Conservation (phyloP, 306 rosid species). For the Neltuma alba region DNA sequence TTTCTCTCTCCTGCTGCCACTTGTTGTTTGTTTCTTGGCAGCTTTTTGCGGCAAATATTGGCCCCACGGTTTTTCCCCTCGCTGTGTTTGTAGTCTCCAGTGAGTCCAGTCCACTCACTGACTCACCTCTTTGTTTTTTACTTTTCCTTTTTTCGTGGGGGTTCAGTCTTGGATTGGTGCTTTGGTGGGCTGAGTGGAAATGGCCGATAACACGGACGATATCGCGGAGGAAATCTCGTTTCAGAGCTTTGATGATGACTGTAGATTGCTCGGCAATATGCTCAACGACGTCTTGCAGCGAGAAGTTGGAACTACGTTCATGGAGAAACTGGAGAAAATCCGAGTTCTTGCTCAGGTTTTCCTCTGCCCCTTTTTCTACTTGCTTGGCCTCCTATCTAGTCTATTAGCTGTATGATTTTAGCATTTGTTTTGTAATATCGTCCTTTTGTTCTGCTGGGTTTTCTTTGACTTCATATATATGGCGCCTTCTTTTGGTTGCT, state of each 20-base stretch:
- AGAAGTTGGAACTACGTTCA: slow-evolving; percentile 63
- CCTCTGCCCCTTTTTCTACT: background rate
- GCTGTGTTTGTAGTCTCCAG: background rate
- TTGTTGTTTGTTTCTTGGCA: slow-evolving; percentile 33
- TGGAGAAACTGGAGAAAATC: slow-evolving; percentile 71
- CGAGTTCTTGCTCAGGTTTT: slow-evolving; percentile 85
- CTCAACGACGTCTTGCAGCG: slow-evolving; percentile 84
- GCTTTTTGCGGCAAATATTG: background rate
- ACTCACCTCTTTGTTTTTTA: background rate
- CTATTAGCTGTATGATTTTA: background rate
- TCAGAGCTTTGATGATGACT: slow-evolving; percentile 88
- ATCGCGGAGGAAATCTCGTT: slow-evolving; percentile 93
- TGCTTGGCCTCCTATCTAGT: background rate
- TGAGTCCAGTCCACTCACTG: background rate
- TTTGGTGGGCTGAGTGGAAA: slow-evolving; percentile 24
- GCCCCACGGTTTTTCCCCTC: slow-evolving; percentile 16
- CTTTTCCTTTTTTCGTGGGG: background rate
- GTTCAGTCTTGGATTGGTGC: background rate
- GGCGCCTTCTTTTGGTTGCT: slow-evolving; percentile 17
- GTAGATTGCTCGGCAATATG: slow-evolving; percentile 75
- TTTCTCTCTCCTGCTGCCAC: slow-evolving; percentile 43
- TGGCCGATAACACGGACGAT: slow-evolving; percentile 95
- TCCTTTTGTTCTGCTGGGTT: slow-evolving; percentile 3
- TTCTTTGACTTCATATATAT: background rate
- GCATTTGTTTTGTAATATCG: background rate